These are phyloP conservation scores for Penicillium dipodomyicola DNA, from an alignment of 495 filamentous ascomycete species.

Conservation along the genomic window DNA sequence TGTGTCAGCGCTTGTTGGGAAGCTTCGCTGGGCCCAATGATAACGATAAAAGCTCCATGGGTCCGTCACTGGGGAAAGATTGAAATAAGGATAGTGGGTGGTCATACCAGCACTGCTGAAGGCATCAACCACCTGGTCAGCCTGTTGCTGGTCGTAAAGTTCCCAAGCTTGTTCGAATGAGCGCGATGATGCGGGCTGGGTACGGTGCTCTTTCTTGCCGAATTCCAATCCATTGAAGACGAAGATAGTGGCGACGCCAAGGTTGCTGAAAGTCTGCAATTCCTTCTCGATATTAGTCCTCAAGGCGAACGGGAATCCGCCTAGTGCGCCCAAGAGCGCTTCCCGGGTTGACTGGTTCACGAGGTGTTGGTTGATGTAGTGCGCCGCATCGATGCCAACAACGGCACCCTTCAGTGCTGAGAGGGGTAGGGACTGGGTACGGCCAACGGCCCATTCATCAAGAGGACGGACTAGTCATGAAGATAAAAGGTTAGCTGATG, in stretches of 20 bases:
- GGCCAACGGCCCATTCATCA: constrained; percentile 55
- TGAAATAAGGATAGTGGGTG: not conserved
- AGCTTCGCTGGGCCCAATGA: constrained; percentile 2
- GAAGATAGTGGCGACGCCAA: constrained; percentile 68
- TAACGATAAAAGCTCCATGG: not conserved
- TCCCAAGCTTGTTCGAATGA: constrained; percentile 71
- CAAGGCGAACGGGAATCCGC: constrained; percentile 80
- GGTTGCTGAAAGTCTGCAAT: constrained; percentile 61
- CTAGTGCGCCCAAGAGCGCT: constrained; percentile 83
- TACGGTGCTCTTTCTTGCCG: constrained; percentile 63
- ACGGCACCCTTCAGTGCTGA: constrained; percentile 66
- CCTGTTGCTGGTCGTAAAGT: constrained; percentile 76
- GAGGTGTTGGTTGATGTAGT: constrained; percentile 78
- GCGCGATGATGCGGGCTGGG: constrained; percentile 44
- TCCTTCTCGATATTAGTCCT: constrained; percentile 69
- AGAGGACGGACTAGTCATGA: constrained; percentile 53
- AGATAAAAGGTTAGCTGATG: constrained; percentile 13
- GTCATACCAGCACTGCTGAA: constrained; percentile 81
- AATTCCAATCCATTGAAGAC: constrained; percentile 85
- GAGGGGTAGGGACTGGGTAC: constrained; percentile 54
- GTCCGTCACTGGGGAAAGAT: not conserved
- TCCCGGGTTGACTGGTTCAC: constrained; percentile 67
- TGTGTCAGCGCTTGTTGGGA: constrained; percentile 23
- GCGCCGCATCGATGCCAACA: constrained; percentile 84
- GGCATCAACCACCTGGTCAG: constrained; percentile 71